phyloP scores from a whole-genome alignment of 1,139 yeast species.

The Zygoascus sp. region DNA sequence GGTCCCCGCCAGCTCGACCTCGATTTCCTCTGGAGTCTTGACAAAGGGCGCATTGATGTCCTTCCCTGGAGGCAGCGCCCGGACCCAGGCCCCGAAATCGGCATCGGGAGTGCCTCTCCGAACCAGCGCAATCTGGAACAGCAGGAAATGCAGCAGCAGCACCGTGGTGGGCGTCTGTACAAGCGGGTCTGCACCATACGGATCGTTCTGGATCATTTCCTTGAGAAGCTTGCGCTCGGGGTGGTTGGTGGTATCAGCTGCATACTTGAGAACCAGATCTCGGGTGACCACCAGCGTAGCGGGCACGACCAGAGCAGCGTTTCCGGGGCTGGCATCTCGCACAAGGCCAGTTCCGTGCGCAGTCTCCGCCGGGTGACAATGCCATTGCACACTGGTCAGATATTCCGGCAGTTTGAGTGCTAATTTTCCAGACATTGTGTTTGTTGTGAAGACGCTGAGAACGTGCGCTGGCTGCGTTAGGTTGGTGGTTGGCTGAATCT shows the following conservation, averaged over 20 bases:
- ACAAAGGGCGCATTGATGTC: conserved; percentile 33
- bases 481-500: too few species aligned
- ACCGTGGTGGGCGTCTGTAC: conserved; percentile 12
- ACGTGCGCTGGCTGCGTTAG: too few species aligned
- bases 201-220: conserved; percentile 17
- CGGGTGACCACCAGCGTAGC: conserved; percentile 19
- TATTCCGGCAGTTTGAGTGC: conserved; percentile 7
- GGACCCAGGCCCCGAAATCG: conserved; percentile 23
- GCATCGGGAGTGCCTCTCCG: conserved; percentile 24
- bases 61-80: conserved; percentile 27
- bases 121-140: conserved; percentile 22
- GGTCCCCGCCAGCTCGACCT: conserved; percentile 27
- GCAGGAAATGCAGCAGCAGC: conserved; percentile 22
- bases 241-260: conserved; percentile 17
- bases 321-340: neutral
- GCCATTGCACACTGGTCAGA: conserved; percentile 4
- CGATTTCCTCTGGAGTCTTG: conserved; percentile 29
- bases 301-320: conserved; percentile 24
- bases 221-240: conserved; percentile 21
- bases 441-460: too few species aligned
- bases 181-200: conserved; percentile 13
- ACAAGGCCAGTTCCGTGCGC: conserved; percentile 20
- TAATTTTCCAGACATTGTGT: neutral
- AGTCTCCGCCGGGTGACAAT: conserved; percentile 13
- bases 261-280: conserved; percentile 19